Conservation (phyloP, 2,329 filamentous ascomycete genomes). For the Neonectria faginata region DNA sequence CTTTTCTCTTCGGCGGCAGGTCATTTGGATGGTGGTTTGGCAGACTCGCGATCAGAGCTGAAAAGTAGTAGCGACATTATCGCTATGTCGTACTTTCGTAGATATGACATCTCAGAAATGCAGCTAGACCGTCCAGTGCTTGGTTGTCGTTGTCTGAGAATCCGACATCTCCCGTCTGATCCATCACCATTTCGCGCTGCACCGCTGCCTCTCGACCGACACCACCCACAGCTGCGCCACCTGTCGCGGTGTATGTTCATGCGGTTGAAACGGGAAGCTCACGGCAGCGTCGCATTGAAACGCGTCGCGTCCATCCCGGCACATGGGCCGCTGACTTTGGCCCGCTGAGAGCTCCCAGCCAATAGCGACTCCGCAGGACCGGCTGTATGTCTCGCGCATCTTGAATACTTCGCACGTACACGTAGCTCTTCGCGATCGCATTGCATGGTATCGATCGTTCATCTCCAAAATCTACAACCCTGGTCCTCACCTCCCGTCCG, state of each 20-base stretch:
- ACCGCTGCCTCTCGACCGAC: not conserved
- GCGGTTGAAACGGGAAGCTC: conserved; percentile 19
- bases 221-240: conserved; percentile 27
- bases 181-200: not conserved
- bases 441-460: conserved; percentile 33
- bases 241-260: conserved; percentile 23
- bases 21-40: not conserved
- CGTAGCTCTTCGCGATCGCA: conserved; percentile 26
- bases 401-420: conserved; percentile 18
- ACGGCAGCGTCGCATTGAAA: conserved; percentile 23
- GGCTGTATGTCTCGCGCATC: conserved; percentile 15
- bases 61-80: not conserved
- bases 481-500: conserved; percentile 15
- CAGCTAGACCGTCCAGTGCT: not conserved
- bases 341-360: conserved; percentile 12
- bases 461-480: conserved; percentile 29
- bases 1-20: not conserved
- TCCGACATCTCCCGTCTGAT: conserved; percentile 13
- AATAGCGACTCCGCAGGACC: conserved; percentile 15
- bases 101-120: not conserved
- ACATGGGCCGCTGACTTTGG: conserved; percentile 19
- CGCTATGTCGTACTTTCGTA: not conserved
- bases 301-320: conserved; percentile 31
- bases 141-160: not conserved
- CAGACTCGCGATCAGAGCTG: not conserved